Conservation (phyloP, 1,284 basidiomycete genomes). For the Veloboletus limbatus region DNA sequence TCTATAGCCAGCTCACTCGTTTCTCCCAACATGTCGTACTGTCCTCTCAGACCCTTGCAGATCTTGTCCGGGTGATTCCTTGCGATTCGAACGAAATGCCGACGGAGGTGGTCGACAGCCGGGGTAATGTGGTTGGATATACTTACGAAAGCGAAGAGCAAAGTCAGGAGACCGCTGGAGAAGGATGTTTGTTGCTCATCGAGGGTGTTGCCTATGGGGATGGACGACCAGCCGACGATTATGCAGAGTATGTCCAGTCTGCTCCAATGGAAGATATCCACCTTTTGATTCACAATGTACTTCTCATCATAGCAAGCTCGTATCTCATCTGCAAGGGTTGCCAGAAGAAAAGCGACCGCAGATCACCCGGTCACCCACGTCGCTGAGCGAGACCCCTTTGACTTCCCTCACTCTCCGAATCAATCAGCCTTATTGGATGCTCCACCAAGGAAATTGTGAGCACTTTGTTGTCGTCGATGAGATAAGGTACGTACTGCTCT, state of each 20-base stretch:
- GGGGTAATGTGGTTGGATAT: constrained; percentile 39
- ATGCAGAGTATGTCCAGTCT: constrained; percentile 50
- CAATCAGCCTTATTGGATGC: constrained; percentile 75
- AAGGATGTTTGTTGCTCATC: constrained; percentile 54
- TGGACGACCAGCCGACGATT: constrained; percentile 45
- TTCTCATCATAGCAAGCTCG: constrained; percentile 47
- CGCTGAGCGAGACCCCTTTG: constrained; percentile 49
- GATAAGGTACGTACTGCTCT: constrained; percentile 52
- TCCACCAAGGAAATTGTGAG: constrained; percentile 79
- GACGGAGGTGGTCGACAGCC: constrained; percentile 35
- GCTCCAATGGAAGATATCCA: background rate
- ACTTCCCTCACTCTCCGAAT: constrained; percentile 55
- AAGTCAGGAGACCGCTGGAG: constrained; percentile 17
- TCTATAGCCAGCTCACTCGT: constrained; percentile 56
- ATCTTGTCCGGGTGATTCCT: constrained; percentile 58
- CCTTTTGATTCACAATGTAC: background rate
- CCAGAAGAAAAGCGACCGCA: constrained; percentile 34
- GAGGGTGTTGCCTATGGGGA: constrained; percentile 60
- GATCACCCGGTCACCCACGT: constrained; percentile 43
- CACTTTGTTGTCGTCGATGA: constrained; percentile 73
- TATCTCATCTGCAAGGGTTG: constrained; percentile 40
- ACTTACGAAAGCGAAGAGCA: constrained; percentile 18
- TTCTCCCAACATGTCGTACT: constrained; percentile 65
- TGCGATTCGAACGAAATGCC: constrained; percentile 61
- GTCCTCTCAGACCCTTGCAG: constrained; percentile 69